Conservation (phyloP, 352 stramenopile species). For the Globisporangium emineosum region DNA sequence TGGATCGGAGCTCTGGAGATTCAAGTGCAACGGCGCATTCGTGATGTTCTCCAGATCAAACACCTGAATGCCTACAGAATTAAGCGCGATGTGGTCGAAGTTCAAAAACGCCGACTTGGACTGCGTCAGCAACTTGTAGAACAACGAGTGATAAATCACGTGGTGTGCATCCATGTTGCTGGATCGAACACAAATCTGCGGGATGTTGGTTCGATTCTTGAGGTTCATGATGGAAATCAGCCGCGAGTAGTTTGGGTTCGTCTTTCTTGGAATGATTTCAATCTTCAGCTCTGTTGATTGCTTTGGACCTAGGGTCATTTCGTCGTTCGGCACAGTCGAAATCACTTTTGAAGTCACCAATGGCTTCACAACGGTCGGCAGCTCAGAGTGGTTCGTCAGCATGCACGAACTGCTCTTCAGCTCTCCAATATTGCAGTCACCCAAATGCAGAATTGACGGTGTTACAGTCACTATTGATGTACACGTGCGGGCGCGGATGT, state of each 20-base stretch:
- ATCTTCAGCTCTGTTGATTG: slow-evolving; percentile 87
- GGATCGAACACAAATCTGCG: slow-evolving; percentile 84
- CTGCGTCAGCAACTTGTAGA: slow-evolving; percentile 87
- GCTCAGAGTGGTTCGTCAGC: slow-evolving; percentile 87
- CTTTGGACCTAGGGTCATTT: slow-evolving; percentile 83
- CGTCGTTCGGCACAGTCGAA: slow-evolving; percentile 85
- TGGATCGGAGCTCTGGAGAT: slow-evolving; percentile 71
- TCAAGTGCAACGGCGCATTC: slow-evolving; percentile 74
- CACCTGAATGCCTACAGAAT: slow-evolving; percentile 82
- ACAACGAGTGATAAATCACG: slow-evolving; percentile 90
- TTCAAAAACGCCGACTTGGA: slow-evolving; percentile 85
- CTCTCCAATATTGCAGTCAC: slow-evolving; percentile 89
- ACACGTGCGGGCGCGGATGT: slow-evolving; percentile 82
- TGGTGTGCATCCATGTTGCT: slow-evolving; percentile 91
- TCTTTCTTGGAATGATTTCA: slow-evolving; percentile 88
- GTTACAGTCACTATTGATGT: slow-evolving; percentile 86
- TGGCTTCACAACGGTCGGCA: slow-evolving; percentile 83
- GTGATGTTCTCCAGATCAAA: slow-evolving; percentile 90
- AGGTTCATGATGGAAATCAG: slow-evolving; percentile 86
- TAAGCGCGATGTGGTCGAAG: slow-evolving; percentile 85
- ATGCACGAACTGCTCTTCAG: slow-evolving; percentile 85
- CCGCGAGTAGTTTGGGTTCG: slow-evolving; percentile 86
- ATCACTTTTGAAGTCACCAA: slow-evolving; percentile 89
- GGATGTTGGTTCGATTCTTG: slow-evolving; percentile 85
- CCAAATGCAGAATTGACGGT: slow-evolving; percentile 81